Conservation (phyloP, 768 basidiomycete genomes). For the Suillus subaureus region DNA sequence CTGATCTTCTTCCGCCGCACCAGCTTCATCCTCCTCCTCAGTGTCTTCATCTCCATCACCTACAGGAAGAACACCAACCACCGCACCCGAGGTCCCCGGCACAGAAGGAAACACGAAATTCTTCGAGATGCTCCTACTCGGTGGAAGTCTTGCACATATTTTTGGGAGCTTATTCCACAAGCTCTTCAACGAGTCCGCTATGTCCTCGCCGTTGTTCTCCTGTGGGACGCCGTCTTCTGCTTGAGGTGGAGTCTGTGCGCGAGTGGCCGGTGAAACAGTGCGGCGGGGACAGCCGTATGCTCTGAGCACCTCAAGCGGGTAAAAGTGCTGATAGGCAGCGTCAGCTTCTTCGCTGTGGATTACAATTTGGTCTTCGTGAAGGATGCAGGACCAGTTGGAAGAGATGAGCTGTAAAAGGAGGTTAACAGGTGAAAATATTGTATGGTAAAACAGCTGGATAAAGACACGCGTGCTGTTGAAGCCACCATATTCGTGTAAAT, state of each 20-base stretch:
- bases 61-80: background rate
- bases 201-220: conserved; percentile 7
- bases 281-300: conserved; percentile 28
- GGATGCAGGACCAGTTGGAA: conserved; percentile 78
- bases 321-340: conserved; percentile 68
- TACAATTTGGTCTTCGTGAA: conserved; percentile 66
- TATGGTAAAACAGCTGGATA: background rate
- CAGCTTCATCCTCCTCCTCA: conserved; percentile 6
- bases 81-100: conserved; percentile 9
- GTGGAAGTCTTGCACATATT: conserved; percentile 45
- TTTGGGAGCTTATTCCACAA: conserved; percentile 37
- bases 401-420: conserved; percentile 50
- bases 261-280: conserved; percentile 18
- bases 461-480: background rate
- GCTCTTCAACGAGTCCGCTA: conserved; percentile 8
- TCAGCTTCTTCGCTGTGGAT: conserved; percentile 75
- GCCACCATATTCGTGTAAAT: background rate
- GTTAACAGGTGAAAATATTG: conserved; percentile 8
- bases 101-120: conserved; percentile 52
- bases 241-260: conserved; percentile 10
- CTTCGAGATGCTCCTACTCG: conserved; percentile 50
- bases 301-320: conserved; percentile 48
- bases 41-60: background rate
- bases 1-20: conserved; percentile 3
- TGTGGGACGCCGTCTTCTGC: conserved; percentile 1